A percentile compares a stretch with the other conserved stretches of the same genome.
Conservation (phyloP, 495 filamentous ascomycete genomes). For the Penicillium atrosanguineum region DNA sequence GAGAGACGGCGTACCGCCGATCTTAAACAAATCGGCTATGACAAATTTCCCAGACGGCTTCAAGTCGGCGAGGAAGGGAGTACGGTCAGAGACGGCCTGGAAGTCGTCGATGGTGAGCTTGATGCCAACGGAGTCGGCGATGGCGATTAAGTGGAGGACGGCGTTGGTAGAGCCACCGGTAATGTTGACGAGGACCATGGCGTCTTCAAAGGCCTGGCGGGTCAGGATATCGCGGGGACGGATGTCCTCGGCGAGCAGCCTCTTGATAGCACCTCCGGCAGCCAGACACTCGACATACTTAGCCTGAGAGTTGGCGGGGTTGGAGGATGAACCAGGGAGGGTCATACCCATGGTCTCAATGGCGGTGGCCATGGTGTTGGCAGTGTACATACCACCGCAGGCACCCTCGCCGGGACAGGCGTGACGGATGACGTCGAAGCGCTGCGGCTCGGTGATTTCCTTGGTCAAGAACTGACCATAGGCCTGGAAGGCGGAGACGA, state of each 20-base stretch:
- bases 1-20: conserved; percentile 88
- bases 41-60: conserved; percentile 98
- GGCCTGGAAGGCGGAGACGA: conserved; percentile 95
- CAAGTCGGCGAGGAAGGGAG: conserved; percentile 89
- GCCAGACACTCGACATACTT: conserved; percentile 85
- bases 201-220: conserved; percentile 89
- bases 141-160: conserved; percentile 94
- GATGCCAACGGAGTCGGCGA: conserved; percentile 90
- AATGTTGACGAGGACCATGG: conserved; percentile 93
- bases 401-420: conserved; percentile 92
- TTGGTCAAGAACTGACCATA: conserved; percentile 94
- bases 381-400: conserved; percentile 99
- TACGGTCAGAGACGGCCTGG: conserved; percentile 88
- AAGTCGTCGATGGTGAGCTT: conserved; percentile 97
- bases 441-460: conserved; percentile 84
- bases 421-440: conserved; percentile 92
- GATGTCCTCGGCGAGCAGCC: conserved; percentile 83
- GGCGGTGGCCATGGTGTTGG: conserved; percentile 98
- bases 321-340: conserved; percentile 88
- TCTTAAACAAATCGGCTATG: conserved; percentile 84
- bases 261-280: conserved; percentile 83
- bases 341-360: conserved; percentile 97
- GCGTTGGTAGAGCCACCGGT: conserved; percentile 96
- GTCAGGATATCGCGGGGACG: conserved; percentile 87
- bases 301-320: conserved; percentile 80